phyloP scores from a whole-genome alignment of 1,139 yeast genomes.

The Protomyces arabidopsidicola region DNA sequence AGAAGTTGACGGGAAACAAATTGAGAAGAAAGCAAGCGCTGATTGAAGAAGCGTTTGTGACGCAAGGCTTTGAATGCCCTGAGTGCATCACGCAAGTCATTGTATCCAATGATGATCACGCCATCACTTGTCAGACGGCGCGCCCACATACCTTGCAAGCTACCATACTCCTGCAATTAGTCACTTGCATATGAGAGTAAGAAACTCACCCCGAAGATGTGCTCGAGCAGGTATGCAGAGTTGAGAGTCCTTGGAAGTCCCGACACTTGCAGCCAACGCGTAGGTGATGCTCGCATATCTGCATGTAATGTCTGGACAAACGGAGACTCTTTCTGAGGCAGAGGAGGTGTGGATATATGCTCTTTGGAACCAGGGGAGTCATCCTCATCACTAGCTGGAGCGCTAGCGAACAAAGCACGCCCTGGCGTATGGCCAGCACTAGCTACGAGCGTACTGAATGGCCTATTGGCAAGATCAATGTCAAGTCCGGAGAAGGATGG shows the following conservation, averaged over 20 bases:
- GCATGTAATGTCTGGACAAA: not conserved
- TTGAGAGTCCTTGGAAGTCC: conserved; percentile 31
- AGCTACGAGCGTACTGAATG: not conserved
- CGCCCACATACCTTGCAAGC: conserved; percentile 34
- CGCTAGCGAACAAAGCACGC: not conserved
- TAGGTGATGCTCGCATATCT: conserved; percentile 13
- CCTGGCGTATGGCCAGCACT: not conserved
- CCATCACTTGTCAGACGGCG: conserved; percentile 33
- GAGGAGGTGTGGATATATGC: not conserved
- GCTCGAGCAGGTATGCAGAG: conserved; percentile 26
- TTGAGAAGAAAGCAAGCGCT: conserved; percentile 29
- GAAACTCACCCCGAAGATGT: not conserved
- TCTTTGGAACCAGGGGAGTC: not conserved
- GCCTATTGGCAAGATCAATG: not conserved
- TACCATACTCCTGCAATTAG: conserved; percentile 33
- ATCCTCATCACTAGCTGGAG: not conserved
- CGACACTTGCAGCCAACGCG: conserved; percentile 30
- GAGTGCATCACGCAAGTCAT: conserved; percentile 37
- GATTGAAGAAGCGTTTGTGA: conserved; percentile 32
- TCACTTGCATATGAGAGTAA: not conserved
- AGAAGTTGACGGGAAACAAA: conserved; percentile 11
- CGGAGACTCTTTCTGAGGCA: not conserved
- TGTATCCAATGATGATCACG: conserved; percentile 35
- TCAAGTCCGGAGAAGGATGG: not conserved
- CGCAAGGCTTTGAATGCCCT: conserved; percentile 34